Evolutionary conservation across 2,329 filamentous ascomycete species (phyloP), one percentile per base, ranked within the genome.

Genomic region (Colletotrichum tamarilloi): DNA sequence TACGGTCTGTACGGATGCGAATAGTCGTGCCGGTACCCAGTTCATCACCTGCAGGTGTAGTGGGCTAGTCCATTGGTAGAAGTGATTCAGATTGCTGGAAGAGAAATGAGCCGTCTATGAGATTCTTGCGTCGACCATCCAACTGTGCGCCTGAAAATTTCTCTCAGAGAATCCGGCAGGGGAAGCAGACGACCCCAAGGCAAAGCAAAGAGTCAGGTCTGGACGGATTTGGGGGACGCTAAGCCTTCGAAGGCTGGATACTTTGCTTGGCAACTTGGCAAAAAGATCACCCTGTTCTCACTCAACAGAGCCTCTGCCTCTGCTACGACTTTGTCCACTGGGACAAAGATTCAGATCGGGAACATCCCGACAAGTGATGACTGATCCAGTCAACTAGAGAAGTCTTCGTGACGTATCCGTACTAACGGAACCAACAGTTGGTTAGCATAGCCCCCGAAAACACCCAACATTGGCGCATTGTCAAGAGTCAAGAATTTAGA

Each of bases 381-480:
- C 16, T 49, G 16, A n/a, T 5, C 42, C 42, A 49, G 19, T 19
- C 42, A 49, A 49, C 1, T 5, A 19, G 7, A 49, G 16, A 49
- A 19, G 42, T 49, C 42, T 49, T 9, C 16, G 42, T 49, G 42
- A 49, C 42, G 42, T 49, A 49, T 35, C 42, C 19, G 16, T 19
- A 8, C 16, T 42, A 14, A 19, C 42, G 42, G 22, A 30, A 12
- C 26, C n/a, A 55, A 55, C 24, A 22, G 30, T 42, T n/a, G 19
- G n/a, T 32, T 49, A 42, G 28, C 65, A 60, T 42, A 59, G 65
- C 65, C 65, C 16, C 38, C 30, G 38, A 49, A 42, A 42, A 59
- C 3, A 22, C 26, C 26, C 6, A 30, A 16, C 26, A 14, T 28
- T 19, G 26, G 11, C 32, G 52, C 55, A 35, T 22, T 49, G 42